A percentile compares a stretch with the other conserved stretches of the same genome.
Conservation (phyloP, 1,284 basidiomycete species). For the Sporisorium graminicola region DNA sequence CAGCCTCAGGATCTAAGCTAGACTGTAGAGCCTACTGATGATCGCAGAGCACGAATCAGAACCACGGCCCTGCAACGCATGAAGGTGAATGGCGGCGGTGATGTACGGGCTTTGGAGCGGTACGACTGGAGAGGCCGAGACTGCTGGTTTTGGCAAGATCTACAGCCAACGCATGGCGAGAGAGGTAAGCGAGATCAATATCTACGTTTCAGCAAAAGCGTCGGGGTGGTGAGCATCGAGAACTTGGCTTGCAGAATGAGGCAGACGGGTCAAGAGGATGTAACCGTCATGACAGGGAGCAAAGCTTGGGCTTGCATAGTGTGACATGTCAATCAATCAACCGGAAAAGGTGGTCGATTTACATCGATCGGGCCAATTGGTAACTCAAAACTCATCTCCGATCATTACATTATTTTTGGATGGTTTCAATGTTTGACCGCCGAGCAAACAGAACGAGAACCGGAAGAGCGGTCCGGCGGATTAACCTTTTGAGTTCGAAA, state of each 20-base stretch:
- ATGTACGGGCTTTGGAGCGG: conserved; percentile 7
- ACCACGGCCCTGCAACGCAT: background rate
- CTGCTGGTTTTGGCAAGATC: conserved; percentile 24
- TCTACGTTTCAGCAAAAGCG: background rate
- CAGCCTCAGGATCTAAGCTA: background rate
- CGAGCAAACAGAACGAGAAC: background rate
- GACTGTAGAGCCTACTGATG: background rate
- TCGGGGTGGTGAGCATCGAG: background rate
- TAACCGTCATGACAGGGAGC: background rate
- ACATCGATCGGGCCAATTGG: background rate
- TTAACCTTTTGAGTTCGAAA: background rate
- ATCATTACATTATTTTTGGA: background rate
- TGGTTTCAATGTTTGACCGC: conserved; percentile 5
- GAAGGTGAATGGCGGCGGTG: background rate
- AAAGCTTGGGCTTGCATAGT: conserved; percentile 4
- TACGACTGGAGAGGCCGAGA: background rate
- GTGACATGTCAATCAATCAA: conserved; percentile 39
- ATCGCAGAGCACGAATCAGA: background rate
- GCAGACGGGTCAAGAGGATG: background rate
- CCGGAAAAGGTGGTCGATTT: background rate
- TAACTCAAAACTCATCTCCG: background rate
- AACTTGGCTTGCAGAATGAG: background rate
- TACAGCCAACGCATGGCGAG: background rate
- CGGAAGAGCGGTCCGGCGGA: conserved; percentile 43
- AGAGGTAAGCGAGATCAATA: background rate